Evolutionary conservation across 192 early-diverging fungal species (phyloP).

Genomic region (Ambispora gerdemannii): DNA sequence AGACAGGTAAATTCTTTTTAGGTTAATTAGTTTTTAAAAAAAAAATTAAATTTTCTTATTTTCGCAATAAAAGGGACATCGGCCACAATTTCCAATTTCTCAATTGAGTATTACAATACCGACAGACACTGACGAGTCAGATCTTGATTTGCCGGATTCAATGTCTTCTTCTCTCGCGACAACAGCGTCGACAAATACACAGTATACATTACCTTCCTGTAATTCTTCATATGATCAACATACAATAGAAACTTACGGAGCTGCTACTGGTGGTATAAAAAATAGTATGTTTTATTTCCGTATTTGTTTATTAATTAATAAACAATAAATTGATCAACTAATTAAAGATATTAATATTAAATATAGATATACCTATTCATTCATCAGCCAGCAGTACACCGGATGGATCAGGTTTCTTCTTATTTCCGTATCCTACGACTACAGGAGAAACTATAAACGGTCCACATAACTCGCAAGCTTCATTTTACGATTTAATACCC

Average conservation of each 20-base stretch:
- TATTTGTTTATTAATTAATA: neutral
- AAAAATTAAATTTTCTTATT: neutral
- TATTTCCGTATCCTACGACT: no score
- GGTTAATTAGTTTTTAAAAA: neutral
- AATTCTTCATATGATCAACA: slow-evolving; percentile 13
- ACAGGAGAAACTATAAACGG: neutral
- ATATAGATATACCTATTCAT: neutral
- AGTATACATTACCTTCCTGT: slow-evolving; percentile 2
- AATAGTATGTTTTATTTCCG: neutral
- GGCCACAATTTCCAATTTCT: neutral
- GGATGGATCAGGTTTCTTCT: neutral
- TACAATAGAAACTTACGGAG: neutral
- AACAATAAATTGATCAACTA: no score
- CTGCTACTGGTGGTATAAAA: neutral
- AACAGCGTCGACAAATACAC: neutral
- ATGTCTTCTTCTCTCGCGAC: slow-evolving; percentile 10
- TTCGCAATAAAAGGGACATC: neutral
- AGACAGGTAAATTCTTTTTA: slow-evolving; percentile 7
- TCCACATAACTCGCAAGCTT: neutral
- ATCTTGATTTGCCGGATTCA: slow-evolving; percentile 20
- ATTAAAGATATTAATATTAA: neutral
- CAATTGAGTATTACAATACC: slow-evolving; percentile 27
- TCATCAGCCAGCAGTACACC: neutral
- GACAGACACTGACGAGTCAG: slow-evolving; percentile 24
- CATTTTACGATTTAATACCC: neutral